Evolutionary conservation across 2,329 filamentous ascomycete species (phyloP), one percentile per base, ranked within the genome.

Genomic region (Ceratocystis huliohia): DNA sequence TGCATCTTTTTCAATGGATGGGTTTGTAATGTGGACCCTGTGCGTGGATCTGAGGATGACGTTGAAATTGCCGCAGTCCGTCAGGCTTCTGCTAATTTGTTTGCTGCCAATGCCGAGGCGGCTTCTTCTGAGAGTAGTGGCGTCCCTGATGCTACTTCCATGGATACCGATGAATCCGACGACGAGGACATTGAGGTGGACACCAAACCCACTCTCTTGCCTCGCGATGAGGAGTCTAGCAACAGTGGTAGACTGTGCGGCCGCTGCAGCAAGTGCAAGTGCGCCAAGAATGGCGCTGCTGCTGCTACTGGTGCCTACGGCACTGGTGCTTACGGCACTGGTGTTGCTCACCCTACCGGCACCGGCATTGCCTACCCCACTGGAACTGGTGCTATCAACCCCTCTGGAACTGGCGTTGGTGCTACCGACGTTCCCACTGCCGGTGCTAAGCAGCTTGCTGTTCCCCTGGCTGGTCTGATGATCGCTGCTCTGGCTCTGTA

Each of bases 371-470:
- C 33, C 15, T 30, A 59, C 56, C 56, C 56, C 28, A 33, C 56
- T 37, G 56, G 56, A 5, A 59, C 56, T 37, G 56, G 56, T n/a
- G 56, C 56, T 59, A 8, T 20, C 56, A 17, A 20, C 28, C 28
- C 56, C 56, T 37, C 56, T 1, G 56, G 56, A 4, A 37, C 56
- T 17, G 56, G 56, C 4, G 56, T 59, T 5, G 25, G 28, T 33
- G 25, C 56, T 37, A 33, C 30, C 25, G 56, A 33, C 33, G 10
- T 37, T 15, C 28, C 56, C 8, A 33, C 25, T 5, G 15, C 28
- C 7, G 56, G 56, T 59, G 56, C 56, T n/a, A 59, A 59, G 56
- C 56, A 59, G 56, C 30, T 59, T 17, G 56, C 28, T 13, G 30
- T 25, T 59, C 30, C 56, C 56, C 28, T 59, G 56, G 56, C 56